Percentiles rank a stretch among this genome's conserved stretches.
phyloP scores from a whole-genome alignment of 331 rosid genomes.

The Malus hybrid region DNA sequence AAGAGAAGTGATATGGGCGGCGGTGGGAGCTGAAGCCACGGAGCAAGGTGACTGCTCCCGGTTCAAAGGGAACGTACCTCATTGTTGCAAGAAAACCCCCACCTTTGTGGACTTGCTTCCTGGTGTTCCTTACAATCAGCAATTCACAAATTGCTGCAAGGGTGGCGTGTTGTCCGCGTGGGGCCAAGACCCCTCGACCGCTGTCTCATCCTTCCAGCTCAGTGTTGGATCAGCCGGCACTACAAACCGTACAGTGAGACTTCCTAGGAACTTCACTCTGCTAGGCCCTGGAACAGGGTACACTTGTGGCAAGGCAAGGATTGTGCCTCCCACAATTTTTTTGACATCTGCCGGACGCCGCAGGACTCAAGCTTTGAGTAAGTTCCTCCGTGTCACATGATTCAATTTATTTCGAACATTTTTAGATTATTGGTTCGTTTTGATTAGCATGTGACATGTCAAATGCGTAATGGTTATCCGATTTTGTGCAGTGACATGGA shows the following conservation, averaged over 20 bases:
- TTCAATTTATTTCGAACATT: background rate
- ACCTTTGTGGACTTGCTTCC: constrained; percentile 87
- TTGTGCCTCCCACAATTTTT: constrained; percentile 83
- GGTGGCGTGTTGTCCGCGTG: constrained; percentile 87
- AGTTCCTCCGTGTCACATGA: constrained; percentile 9
- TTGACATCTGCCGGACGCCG: constrained; percentile 70
- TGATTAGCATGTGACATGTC: background rate
- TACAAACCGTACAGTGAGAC: constrained; percentile 73
- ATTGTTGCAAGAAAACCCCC: constrained; percentile 83
- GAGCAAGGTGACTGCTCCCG: constrained; percentile 98
- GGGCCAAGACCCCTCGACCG: constrained; percentile 87
- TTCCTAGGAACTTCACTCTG: constrained; percentile 83
- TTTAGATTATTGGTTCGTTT: background rate
- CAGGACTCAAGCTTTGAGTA: constrained; percentile 91
- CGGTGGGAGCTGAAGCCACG: constrained; percentile 76
- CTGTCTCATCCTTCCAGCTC: constrained; percentile 78
- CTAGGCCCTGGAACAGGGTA: constrained; percentile 93
- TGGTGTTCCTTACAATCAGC: constrained; percentile 94
- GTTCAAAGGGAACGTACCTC: constrained; percentile 77
- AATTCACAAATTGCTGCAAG: constrained; percentile 79
- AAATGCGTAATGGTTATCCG: background rate
- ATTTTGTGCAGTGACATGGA: constrained; percentile 87
- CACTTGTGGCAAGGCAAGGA: constrained; percentile 78
- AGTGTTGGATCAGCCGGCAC: constrained; percentile 89
- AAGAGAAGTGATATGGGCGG: constrained; percentile 81